A percentile compares a stretch with the other conserved stretches of the same genome.
Evolutionary conservation across 345 rosid species (phyloP).

Genomic region (Eucalyptus pauciflora): DNA sequence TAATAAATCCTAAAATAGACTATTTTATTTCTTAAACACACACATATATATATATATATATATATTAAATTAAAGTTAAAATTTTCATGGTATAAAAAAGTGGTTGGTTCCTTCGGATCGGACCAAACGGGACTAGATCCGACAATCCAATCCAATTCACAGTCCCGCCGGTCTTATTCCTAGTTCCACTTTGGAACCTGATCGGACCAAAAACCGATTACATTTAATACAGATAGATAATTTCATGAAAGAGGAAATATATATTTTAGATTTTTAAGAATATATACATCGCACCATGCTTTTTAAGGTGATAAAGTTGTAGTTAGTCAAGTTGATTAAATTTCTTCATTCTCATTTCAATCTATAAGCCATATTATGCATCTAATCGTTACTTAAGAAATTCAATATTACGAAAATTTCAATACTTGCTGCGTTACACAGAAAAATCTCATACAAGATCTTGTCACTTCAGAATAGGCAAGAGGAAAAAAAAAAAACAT

Average conservation of each 20-base stretch:
- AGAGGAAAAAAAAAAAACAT: not conserved
- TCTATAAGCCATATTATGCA: not conserved
- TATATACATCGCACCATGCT: not conserved
- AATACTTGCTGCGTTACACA: not conserved
- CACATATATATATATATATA: no score
- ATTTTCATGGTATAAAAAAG: no score
- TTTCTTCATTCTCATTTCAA: not conserved
- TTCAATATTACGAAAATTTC: not conserved
- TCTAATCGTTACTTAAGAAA: not conserved
- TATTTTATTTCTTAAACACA: no score
- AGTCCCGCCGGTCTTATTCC: accelerated
- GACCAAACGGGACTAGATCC: accelerated
- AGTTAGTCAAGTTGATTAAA: not conserved
- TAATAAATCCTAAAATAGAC: no score
- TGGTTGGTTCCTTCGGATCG: accelerated
- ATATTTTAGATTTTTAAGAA: not conserved
- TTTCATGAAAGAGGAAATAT: not conserved
- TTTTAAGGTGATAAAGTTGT: not conserved
- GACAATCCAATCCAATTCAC: accelerated
- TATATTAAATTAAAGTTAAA: no score
- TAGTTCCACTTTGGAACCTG: accelerated
- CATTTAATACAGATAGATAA: not conserved
- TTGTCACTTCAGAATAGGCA: not conserved
- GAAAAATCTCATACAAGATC: not conserved
- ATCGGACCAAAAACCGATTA: accelerated